phyloP scores from a whole-genome alignment of 108 stramenopile species.

The Cyclotella cryptica region DNA sequence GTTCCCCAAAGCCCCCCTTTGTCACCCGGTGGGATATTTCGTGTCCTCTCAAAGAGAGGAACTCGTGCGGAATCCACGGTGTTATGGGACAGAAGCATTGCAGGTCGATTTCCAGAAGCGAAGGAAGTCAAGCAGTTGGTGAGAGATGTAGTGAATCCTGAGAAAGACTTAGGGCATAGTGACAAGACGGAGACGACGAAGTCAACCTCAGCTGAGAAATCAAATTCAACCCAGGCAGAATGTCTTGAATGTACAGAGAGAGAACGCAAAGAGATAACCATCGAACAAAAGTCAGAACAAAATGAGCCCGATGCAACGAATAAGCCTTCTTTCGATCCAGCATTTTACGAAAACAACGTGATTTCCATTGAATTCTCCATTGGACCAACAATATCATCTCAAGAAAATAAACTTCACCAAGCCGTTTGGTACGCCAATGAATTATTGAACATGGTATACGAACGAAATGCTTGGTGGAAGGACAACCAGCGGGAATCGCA shows the following conservation, averaged over 20 bases:
- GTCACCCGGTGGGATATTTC: conserved; percentile 49
- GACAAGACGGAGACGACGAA: conserved; percentile 40
- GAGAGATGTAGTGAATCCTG: conserved; percentile 73
- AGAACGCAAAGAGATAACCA: not conserved
- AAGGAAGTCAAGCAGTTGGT: conserved; percentile 83
- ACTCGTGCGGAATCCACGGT: conserved; percentile 8
- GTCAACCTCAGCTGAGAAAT: not conserved
- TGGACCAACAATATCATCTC: conserved; percentile 27
- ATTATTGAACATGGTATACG: conserved; percentile 44
- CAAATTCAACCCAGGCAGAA: not conserved
- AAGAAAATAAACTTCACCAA: conserved; percentile 31
- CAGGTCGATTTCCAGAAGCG: conserved; percentile 79
- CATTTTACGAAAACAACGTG: conserved; percentile 24
- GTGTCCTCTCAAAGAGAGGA: conserved; percentile 5
- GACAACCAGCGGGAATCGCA: conserved; percentile 21
- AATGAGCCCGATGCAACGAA: not conserved
- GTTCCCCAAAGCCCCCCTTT: conserved; percentile 51
- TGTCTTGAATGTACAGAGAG: conserved; percentile 30
- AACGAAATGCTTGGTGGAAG: conserved; percentile 48
- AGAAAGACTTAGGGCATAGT: conserved; percentile 77
- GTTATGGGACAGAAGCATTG: conserved; percentile 62
- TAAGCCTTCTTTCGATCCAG: conserved; percentile 7
- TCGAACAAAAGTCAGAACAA: conserved; percentile 6
- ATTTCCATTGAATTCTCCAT: conserved; percentile 49
- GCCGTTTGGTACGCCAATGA: conserved; percentile 59